Evolutionary conservation across 1,284 basidiomycete genomes (phyloP), one percentile per base, ranked within the genome.

Genomic region (Macrocystidia cucumis): DNA sequence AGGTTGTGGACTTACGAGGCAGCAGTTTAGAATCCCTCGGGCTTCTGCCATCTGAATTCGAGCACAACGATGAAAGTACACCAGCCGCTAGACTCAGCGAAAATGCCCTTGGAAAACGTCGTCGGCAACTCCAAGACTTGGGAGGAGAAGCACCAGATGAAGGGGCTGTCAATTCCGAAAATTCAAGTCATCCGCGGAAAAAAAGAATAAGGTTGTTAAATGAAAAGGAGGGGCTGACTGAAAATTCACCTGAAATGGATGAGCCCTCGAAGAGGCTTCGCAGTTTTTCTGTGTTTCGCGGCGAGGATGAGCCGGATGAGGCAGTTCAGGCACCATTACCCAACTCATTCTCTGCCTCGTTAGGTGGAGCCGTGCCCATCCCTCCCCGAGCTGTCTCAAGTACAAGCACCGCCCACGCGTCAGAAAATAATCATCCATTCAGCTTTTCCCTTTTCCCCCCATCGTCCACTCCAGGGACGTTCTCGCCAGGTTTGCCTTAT

Each of bases 391-490:
- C 40, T 39, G 34, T 37, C 11, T 23, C 42, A 9, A 39, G 54
- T 30, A 65, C 68, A 27, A 65, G 59, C 44, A 65, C 67, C 17
- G 63, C 65, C 11, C 60, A 66, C 26, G 66, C 68, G 11, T 47
- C 60, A 4, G 77, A 76, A 52, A 78, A 74, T 45, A 67, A 67
- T 20, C 65, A 55, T 42, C 62, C 66, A 24, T 66, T 80, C 59
- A 55, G 59, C 37, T 73, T 79, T 56, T 59, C 61, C 34, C 71
- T 78, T 57, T 51, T 67, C 24, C 69, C 73, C 9, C 56, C 68
- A 11, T 62, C 74, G 3, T 72, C 74, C 8, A 78, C 75, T 2
- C 68, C 77, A 29, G 59, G 50, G 14, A 48, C 58, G 40, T 69
- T 60, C 41, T 60, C 67, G 55, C 66, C 67, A 17, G 66, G 54